Evolutionary conservation across 2,329 filamentous ascomycete species (phyloP), one percentile per base, ranked within the genome.

Genomic region (Akanthomyces lecanii): DNA sequence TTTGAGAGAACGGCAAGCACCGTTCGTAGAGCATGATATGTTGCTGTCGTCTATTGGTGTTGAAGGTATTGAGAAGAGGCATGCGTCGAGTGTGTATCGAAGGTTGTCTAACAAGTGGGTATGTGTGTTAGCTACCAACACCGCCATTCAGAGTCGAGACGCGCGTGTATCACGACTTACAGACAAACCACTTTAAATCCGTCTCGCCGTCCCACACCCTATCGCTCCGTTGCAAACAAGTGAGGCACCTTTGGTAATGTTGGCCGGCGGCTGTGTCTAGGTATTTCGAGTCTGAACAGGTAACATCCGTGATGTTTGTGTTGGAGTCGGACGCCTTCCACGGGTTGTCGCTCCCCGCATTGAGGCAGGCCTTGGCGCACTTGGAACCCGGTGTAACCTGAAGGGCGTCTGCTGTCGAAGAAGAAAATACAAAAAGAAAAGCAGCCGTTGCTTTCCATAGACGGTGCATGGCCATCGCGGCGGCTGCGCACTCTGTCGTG

Each of bases 331-430:
- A 66, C 0, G 78, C 66, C 23, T 76, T 71, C 38, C 72, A 67
- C 0, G 69, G 60, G 63, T 80, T 72, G 11, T 68, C 69, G 14
- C 73, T 70, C 0, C 69, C 63, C 2, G 73, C 71, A 63, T 81
- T 76, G 5, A 82, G 68, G 62, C 83, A 86, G 2, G 79, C 63
- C 0, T 77, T 70, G 0, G 81, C 76, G 67, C 83, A 86, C 11
- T 74, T 68, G 0, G 83, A 85, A 11, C 79, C 79, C 0, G 82
- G 80, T 1, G 81, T 78, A 2, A 84, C 78, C 59, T 81, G 73
- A 3, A 84, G 71, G 3, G 75, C 76, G 12, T 36, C 33, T 36
- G 33, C 33, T 11, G 33, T 36, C 33, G 33, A 36, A 36, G 33
- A 36, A 4, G 2, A 36, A 36, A 11, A 36, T 2, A 36, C 10